Evolutionary conservation across 495 filamentous ascomycete genomes (phyloP).

Genomic region (Aspergillus asperescens): DNA sequence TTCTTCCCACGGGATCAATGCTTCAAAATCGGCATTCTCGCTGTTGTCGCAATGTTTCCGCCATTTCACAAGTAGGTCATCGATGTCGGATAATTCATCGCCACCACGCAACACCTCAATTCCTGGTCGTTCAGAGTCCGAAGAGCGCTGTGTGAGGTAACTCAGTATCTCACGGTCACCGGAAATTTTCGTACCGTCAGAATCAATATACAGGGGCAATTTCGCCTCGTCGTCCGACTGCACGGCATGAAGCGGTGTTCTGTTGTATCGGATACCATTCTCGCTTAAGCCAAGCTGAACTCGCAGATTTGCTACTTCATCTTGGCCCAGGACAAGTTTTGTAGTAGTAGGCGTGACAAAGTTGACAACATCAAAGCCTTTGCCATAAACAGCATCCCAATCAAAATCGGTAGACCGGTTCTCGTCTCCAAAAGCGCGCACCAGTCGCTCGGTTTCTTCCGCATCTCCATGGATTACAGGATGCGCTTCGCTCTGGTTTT

Average conservation of each 20-base stretch:
- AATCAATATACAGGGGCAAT: slow-evolving; percentile 26
- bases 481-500: slow-evolving; percentile 52
- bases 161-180: slow-evolving; percentile 36
- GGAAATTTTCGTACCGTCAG: slow-evolving; percentile 24
- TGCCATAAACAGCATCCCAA: slow-evolving; percentile 74
- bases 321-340: slow-evolving; percentile 48
- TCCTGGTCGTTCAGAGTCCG: slow-evolving; percentile 26
- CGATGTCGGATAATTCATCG: slow-evolving; percentile 26
- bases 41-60: slow-evolving; percentile 19
- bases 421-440: slow-evolving; percentile 78
- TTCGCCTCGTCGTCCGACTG: not conserved
- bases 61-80: slow-evolving; percentile 30
- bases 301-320: slow-evolving; percentile 52
- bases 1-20: slow-evolving; percentile 46
- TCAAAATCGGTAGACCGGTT: slow-evolving; percentile 72
- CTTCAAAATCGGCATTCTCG: slow-evolving; percentile 15
- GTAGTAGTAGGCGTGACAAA: slow-evolving; percentile 49
- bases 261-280: slow-evolving; percentile 50
- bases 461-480: slow-evolving; percentile 64
- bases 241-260: slow-evolving; percentile 5
- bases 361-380: slow-evolving; percentile 85
- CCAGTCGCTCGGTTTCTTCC: slow-evolving; percentile 59
- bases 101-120: slow-evolving; percentile 33
- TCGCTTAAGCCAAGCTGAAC: slow-evolving; percentile 56
- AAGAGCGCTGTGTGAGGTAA: slow-evolving; percentile 24